A percentile compares a stretch with the other conserved stretches of the same genome.
phyloP scores from a whole-genome alignment of 306 rosid species.

The barrel medic (Medicago truncatula) region DNA sequence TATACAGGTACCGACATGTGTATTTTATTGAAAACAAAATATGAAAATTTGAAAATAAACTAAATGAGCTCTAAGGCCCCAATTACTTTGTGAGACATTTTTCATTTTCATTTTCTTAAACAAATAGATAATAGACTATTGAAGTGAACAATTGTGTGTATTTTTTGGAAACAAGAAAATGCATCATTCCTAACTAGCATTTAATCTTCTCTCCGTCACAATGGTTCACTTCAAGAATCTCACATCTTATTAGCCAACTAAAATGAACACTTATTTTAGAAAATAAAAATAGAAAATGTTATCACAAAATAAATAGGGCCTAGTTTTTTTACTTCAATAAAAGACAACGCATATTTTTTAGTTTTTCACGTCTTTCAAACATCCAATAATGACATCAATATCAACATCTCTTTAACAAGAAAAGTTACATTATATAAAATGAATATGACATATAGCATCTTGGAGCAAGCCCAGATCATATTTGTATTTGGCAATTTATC shows the following conservation, averaged over 20 bases:
- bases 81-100: neutral
- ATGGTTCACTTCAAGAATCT: neutral
- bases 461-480: slow-evolving; percentile 18
- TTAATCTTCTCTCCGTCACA: neutral
- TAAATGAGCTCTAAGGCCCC: neutral
- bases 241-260: neutral
- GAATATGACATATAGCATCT: slow-evolving; percentile 24
- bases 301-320: too few species aligned
- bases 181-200: neutral
- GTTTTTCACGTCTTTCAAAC: slow-evolving; percentile 4
- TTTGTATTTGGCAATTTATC: slow-evolving; percentile 27
- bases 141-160: neutral
- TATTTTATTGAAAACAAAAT: neutral
- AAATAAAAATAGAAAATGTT: too few species aligned
- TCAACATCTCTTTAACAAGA: slow-evolving; percentile 30
- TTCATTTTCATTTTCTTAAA: neutral
- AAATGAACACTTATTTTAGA: too few species aligned
- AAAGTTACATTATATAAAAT: neutral
- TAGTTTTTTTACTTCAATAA: slow-evolving; percentile 11
- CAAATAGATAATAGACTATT: neutral
- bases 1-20: neutral
- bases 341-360: slow-evolving; percentile 1
- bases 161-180: neutral
- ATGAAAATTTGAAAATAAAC: neutral
- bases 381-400: slow-evolving; percentile 28